Evolutionary conservation across 805 yeast species (phyloP), one percentile per base, ranked within the genome.

Genomic region (Kazachstania africana): DNA sequence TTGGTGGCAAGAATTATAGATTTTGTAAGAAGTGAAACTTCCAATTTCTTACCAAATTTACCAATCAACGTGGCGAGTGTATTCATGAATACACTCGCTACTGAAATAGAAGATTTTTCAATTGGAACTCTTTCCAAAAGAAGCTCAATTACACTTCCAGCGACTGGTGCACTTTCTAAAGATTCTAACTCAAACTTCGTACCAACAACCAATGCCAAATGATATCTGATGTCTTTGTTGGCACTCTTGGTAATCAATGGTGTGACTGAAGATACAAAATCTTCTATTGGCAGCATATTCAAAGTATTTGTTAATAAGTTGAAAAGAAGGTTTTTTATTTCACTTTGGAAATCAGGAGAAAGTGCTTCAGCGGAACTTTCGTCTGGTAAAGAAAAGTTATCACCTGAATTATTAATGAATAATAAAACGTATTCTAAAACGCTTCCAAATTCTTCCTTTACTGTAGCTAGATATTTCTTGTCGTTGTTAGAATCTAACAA

Each of bases 131-230:
- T 41, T 22, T 69, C 68, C 22, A 69, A 47, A 33, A 81, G 60
- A 4, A 65, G 60, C 3, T 72, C 67, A 24, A 78, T 56, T 32
- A 80, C 63, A 8, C 53, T 50, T 6, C 56, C 52, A 19, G 81
- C 73, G 12, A 78, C 73, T 23, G 61, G 48, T 1, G 52, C 56
- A 23, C 72, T 74, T 26, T 68, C 71, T 14, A 63, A 53, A 23
- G 75, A 63, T 49, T 84, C 95, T 32, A 65, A 53, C 18, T 75
- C 81, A 45, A 84, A 81, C 50, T 82, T 83, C 17, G 66, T 59
- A 14, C 76, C 68, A 2, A 83, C 65, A 27, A 84, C 68, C 19
- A 67, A 47, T 9, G 82, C 73, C 34, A 79, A 62, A 43, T 75
- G 78, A 42, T 69, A 68, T 36, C 75, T 74, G 28, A 78, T 65